Evolutionary conservation across 2,329 filamentous ascomycete genomes (phyloP).

Genomic region (Phaeosphaeriaceae sp.): DNA sequence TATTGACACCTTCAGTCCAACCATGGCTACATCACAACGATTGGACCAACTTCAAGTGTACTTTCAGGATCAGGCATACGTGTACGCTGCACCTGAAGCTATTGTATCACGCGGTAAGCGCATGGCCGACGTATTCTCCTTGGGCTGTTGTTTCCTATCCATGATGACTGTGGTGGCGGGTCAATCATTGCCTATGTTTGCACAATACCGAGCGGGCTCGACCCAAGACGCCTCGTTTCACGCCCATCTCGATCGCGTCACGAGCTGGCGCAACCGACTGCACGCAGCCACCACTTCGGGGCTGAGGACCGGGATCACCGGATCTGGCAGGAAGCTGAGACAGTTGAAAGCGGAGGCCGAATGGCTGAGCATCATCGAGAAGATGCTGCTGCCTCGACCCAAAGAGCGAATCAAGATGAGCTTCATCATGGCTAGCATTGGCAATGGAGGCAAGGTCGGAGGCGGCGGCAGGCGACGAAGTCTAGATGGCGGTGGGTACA

Average conservation of each 20-base stretch:
- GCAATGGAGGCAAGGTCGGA: conserved; percentile 32
- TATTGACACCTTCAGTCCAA: conserved; percentile 38
- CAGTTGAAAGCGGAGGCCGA: conserved; percentile 44
- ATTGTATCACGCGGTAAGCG: conserved; percentile 47
- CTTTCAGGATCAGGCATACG: conserved; percentile 45
- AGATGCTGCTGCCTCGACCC: conserved; percentile 44
- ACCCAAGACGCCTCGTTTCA: conserved; percentile 50
- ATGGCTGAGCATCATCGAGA: conserved; percentile 46
- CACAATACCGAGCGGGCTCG: conserved; percentile 42
- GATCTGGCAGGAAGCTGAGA: conserved; percentile 38
- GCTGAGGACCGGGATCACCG: conserved; percentile 37
- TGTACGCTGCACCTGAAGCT: conserved; percentile 50
- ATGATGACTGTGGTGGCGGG: conserved; percentile 50
- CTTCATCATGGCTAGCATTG: conserved; percentile 35
- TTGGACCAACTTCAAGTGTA: conserved; percentile 41
- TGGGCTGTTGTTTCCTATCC: conserved; percentile 50
- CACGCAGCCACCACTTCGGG: conserved; percentile 40
- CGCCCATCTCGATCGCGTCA: conserved; percentile 48
- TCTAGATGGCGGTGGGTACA: conserved; percentile 44
- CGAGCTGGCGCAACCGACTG: conserved; percentile 42
- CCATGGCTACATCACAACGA: conserved; percentile 33
- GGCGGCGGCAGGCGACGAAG: conserved; percentile 43
- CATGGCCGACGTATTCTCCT: conserved; percentile 49
- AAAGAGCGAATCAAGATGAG: conserved; percentile 47
- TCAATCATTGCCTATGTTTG: conserved; percentile 43